Evolutionary conservation across 2,329 filamentous ascomycete genomes (phyloP), one percentile per base, ranked within the genome.

Genomic region (Fusarium domesticum): DNA sequence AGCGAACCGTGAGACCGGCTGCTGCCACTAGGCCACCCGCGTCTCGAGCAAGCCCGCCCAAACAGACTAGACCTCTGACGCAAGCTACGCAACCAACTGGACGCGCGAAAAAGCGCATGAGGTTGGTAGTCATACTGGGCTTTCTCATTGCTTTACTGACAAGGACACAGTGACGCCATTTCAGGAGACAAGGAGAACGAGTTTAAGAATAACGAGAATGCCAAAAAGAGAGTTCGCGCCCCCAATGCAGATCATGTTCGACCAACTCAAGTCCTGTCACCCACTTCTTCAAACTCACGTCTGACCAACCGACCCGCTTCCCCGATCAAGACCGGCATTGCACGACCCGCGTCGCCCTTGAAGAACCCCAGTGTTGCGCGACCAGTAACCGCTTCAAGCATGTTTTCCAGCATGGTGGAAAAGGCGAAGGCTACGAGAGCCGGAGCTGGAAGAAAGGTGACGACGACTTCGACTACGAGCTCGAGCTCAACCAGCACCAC

Each of bases 211-310:
- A 68, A 71, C 48, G 78, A 85, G 17, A 84, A 84, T 53, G 81
- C 84, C 3, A 92, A 92, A 74, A 91, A 90, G 69, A 75, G 69
- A 58, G 66, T 71, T 14, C 77, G 74, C 35, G 65, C 68, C 10
- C 65, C 68, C 43, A 72, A 68, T 16, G 70, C 69, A 46, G 73
- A 69, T 54, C 47, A 48, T 37, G 58, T 67, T 32, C 63, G 63
- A 53, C 66, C 79, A 49, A 69, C 75, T 38, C 76, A 85, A 64
- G 78, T 95, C 30, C 74, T 95, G 3, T 95, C 90, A 2, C 89
- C 89, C 2, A 85, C 87, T 40, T 91, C 88, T 0, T 84, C 85
- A 46, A 95, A 95, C 62, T 86, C 87, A 6, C 82, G 87, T 39
- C 76, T 86, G 14, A 71, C 55, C 46, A 64, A 65, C 16, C 78